Evolutionary conservation across 1,284 basidiomycete genomes (phyloP).

Genomic region (Earliella scabrosa): DNA sequence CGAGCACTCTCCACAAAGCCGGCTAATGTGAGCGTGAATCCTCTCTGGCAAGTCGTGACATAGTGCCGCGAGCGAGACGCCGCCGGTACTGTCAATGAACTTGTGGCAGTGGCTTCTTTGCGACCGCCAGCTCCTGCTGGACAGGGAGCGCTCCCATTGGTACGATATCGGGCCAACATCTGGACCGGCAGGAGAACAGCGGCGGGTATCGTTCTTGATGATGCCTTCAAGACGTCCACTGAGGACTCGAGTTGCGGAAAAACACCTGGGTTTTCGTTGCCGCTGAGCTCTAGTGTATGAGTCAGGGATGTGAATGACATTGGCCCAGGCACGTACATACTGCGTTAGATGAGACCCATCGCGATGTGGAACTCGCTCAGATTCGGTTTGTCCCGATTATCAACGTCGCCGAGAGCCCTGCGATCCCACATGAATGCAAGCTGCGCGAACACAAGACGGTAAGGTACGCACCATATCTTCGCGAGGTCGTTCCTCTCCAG

Average conservation of each 20-base stretch:
- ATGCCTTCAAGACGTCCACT: conserved; percentile 91
- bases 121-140: conserved; percentile 61
- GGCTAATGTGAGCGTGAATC: no score
- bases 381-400: conserved; percentile 93
- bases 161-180: conserved; percentile 58
- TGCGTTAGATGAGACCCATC: conserved; percentile 97
- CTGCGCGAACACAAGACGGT: background rate
- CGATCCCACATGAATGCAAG: background rate
- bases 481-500: conserved; percentile 90
- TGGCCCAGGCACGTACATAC: conserved; percentile 56
- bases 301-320: background rate
- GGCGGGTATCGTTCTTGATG: conserved; percentile 83
- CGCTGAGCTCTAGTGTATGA: conserved; percentile 78
- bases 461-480: conserved; percentile 88
- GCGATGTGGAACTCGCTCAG: conserved; percentile 98
- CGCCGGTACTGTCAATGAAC: conserved; percentile 69
- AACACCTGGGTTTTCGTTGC: conserved; percentile 87
- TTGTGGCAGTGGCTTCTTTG: conserved; percentile 95
- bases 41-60: no score
- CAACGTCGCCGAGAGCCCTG: conserved; percentile 89
- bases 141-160: conserved; percentile 75
- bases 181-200: conserved; percentile 54
- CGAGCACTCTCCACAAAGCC: no score
- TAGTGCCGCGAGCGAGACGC: conserved; percentile 85
- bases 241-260: conserved; percentile 89